phyloP scores from a whole-genome alignment of 306 rosid genomes.

The Oemleria cerasiformis region DNA sequence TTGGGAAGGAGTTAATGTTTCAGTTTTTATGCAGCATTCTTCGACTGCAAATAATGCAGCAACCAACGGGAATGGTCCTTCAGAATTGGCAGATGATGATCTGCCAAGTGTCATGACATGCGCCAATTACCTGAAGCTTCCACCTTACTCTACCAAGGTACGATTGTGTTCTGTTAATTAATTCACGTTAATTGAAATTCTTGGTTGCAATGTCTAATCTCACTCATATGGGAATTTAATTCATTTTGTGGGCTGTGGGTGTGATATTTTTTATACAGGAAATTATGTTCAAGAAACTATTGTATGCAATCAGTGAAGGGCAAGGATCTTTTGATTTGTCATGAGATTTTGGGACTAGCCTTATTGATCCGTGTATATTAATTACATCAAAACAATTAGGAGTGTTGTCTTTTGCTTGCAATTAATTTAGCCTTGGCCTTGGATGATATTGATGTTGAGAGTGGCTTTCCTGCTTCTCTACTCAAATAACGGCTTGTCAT shows the following conservation, averaged over 20 bases:
- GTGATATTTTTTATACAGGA: conserved; percentile 48
- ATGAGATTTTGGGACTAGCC: conserved; percentile 64
- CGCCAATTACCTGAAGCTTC: conserved; percentile 97
- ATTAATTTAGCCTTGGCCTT: conserved; percentile 17
- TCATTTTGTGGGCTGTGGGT: not conserved
- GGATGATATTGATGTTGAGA: conserved; percentile 48
- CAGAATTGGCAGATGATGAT: conserved; percentile 90
- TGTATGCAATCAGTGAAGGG: conserved; percentile 96
- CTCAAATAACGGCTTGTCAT: conserved; percentile 48
- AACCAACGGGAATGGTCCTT: conserved; percentile 66
- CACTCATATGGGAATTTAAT: not conserved
- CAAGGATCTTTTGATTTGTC: conserved; percentile 99
- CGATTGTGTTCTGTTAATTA: not conserved
- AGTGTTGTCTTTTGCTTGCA: conserved; percentile 29
- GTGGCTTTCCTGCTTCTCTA: conserved; percentile 35
- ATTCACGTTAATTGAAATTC: not conserved
- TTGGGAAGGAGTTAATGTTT: not conserved
- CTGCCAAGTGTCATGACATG: conserved; percentile 99
- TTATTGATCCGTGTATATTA: conserved; percentile 49
- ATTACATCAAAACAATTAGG: conserved; percentile 39
- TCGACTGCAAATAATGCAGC: conserved; percentile 57
- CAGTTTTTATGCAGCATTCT: conserved; percentile 64
- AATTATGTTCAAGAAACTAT: conserved; percentile 91
- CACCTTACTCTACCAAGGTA: conserved; percentile 99
- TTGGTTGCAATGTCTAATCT: not conserved